Evolutionary conservation across 1,139 yeast genomes (phyloP).

Genomic region (Blastobotrys persicus): DNA sequence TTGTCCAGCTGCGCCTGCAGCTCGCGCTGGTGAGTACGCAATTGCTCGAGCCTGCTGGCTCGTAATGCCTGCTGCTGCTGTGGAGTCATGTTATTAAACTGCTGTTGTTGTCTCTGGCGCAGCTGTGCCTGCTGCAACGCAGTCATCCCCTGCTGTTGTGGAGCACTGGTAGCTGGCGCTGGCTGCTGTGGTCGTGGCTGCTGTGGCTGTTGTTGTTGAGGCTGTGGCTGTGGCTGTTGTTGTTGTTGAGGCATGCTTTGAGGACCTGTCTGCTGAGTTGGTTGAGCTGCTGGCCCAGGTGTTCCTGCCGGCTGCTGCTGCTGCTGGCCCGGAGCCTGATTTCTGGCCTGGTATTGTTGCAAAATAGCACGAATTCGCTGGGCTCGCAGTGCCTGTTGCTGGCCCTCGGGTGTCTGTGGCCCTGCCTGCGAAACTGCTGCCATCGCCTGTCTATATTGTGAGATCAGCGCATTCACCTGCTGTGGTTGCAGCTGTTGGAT

Average conservation of each 20-base stretch:
- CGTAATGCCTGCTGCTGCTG: conserved; percentile 30
- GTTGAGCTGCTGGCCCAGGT: conserved; percentile 5
- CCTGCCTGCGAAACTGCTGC: conserved; percentile 59
- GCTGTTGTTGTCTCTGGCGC: conserved; percentile 23
- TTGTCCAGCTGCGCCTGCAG: conserved; percentile 25
- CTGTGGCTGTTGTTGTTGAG: conserved; percentile 22
- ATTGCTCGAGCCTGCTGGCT: conserved; percentile 25
- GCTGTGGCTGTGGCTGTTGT: conserved; percentile 16
- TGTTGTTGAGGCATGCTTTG: conserved; percentile 18
- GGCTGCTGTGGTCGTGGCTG: conserved; percentile 27
- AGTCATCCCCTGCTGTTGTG: background rate
- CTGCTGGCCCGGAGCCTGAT: conserved; percentile 14
- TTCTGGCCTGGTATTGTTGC: conserved; percentile 32
- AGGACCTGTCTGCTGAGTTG: background rate
- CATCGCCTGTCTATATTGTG: conserved; percentile 59
- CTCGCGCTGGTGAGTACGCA: conserved; percentile 24
- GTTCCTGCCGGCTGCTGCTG: conserved; percentile 25
- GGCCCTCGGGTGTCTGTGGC: conserved; percentile 63
- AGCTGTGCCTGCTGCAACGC: conserved; percentile 15
- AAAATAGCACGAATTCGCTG: conserved; percentile 58
- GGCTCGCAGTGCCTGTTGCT: conserved; percentile 64
- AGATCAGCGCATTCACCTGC: conserved; percentile 52
- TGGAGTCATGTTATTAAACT: conserved; percentile 27
- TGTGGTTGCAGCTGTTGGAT: conserved; percentile 34
- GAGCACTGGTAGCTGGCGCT: conserved; percentile 10